Evolutionary conservation across 2,329 filamentous ascomycete genomes (phyloP).

Genomic region (Botryosphaeria dothidea): DNA sequence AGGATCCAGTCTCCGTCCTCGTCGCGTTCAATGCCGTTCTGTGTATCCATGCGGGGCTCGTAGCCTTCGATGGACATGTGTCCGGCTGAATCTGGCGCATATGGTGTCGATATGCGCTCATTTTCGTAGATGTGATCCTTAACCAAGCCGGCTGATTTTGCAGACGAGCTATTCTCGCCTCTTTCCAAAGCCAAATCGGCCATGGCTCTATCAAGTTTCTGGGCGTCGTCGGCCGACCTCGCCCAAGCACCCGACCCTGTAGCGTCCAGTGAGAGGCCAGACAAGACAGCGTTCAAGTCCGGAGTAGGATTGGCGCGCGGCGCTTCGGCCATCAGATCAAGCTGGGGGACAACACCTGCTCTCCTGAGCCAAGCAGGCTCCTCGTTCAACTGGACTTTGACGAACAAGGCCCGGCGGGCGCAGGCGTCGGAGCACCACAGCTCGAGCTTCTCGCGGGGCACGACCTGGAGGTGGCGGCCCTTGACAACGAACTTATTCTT

Average conservation of each 20-base stretch:
- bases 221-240: background rate
- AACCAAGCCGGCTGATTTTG: constrained; percentile 34
- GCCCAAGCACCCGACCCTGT: background rate
- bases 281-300: constrained; percentile 13
- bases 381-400: constrained; percentile 85
- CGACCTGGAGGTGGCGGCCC: constrained; percentile 63
- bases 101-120: constrained; percentile 19
- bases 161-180: constrained; percentile 37
- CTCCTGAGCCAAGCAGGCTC: constrained; percentile 82
- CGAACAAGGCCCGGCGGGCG: constrained; percentile 75
- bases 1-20: constrained; percentile 19
- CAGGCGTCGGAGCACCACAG: constrained; percentile 86
- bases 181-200: constrained; percentile 46
- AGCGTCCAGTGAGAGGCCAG: background rate
- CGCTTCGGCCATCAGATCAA: constrained; percentile 32
- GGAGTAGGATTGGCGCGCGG: background rate
- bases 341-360: constrained; percentile 43
- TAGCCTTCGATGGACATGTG: constrained; percentile 42
- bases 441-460: constrained; percentile 71
- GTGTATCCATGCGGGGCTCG: constrained; percentile 27
- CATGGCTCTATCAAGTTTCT: constrained; percentile 31
- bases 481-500: constrained; percentile 64
- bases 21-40: background rate
- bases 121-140: constrained; percentile 35
- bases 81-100: constrained; percentile 22